Percentiles rank a stretch among this genome's conserved stretches.
Evolutionary conservation across 192 early-diverging fungal genomes (phyloP).

Genomic region (Funneliformis mosseae): DNA sequence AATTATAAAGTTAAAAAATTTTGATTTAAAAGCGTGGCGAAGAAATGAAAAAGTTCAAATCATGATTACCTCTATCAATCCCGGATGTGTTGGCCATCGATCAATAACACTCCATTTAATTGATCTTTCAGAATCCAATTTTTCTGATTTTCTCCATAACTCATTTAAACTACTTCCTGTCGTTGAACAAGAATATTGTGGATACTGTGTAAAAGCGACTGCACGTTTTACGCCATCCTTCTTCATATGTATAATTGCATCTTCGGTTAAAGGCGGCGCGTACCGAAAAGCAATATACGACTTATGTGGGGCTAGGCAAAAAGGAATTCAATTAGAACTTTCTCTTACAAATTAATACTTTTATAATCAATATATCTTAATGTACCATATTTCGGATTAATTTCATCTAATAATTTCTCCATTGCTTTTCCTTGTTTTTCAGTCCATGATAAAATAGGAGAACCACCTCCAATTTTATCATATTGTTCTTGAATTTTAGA

Average conservation of each 20-base stretch:
- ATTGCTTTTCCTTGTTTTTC: constrained; percentile 80
- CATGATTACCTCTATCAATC: constrained; percentile 66
- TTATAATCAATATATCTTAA: background rate
- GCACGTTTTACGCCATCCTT: constrained; percentile 80
- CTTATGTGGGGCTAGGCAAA: constrained; percentile 75
- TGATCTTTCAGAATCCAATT: constrained; percentile 60
- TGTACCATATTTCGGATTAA: constrained; percentile 74
- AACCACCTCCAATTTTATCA: constrained; percentile 90
- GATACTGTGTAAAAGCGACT: constrained; percentile 92
- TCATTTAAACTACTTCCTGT: constrained; percentile 93
- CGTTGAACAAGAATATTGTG: constrained; percentile 96
- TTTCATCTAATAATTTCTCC: constrained; percentile 71
- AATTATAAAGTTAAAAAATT: background rate
- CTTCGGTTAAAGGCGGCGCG: constrained; percentile 74
- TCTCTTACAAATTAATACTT: background rate
- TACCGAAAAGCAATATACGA: constrained; percentile 95
- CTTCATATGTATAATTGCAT: constrained; percentile 78
- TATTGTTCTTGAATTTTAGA: constrained; percentile 90
- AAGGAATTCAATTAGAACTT: background rate
- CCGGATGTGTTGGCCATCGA: constrained; percentile 87
- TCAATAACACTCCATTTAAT: constrained; percentile 97
- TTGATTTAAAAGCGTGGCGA: background rate
- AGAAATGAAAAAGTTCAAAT: background rate
- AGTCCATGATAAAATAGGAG: constrained; percentile 92
- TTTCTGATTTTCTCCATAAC: constrained; percentile 66